A percentile compares a stretch with the other conserved stretches of the same genome.
Conservation (phyloP, 2,329 filamentous ascomycete species). For the Elsinoe perseae region DNA sequence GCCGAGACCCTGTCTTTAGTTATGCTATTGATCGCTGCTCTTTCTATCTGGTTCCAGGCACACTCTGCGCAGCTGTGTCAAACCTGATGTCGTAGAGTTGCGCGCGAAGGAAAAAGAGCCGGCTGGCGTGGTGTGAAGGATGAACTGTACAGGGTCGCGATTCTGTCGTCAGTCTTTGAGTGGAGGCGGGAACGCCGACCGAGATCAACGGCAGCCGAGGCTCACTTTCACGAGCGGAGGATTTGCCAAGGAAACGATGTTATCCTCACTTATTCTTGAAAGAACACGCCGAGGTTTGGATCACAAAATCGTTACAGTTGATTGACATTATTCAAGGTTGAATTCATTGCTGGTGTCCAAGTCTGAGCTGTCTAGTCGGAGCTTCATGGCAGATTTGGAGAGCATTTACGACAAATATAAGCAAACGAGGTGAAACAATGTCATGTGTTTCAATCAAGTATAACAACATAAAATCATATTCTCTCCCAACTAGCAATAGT, state of each 20-base stretch:
- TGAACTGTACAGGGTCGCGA: constrained; percentile 3
- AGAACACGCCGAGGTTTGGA: neutral
- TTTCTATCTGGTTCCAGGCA: neutral
- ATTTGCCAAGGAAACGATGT: neutral
- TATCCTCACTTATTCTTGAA: neutral
- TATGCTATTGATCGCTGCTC: neutral
- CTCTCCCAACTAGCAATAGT: neutral
- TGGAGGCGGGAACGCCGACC: constrained; percentile 9
- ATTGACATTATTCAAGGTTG: neutral
- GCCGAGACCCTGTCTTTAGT: neutral
- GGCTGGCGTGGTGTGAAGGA: neutral
- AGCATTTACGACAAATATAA: neutral
- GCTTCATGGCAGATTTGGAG: neutral
- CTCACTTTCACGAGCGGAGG: neutral
- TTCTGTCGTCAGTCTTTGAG: constrained; percentile 15
- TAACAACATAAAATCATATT: constrained; percentile 3
- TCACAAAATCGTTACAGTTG: neutral
- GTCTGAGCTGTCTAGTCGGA: neutral
- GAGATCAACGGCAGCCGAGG: constrained; percentile 7
- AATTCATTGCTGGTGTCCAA: too few species aligned
- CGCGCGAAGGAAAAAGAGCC: neutral
- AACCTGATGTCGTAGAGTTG: neutral
- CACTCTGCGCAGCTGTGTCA: neutral
- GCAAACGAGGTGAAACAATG: neutral
- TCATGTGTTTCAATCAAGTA: neutral